phyloP scores from a whole-genome alignment of 129 eudicot species.

The Smallanthus sonchifolius region DNA sequence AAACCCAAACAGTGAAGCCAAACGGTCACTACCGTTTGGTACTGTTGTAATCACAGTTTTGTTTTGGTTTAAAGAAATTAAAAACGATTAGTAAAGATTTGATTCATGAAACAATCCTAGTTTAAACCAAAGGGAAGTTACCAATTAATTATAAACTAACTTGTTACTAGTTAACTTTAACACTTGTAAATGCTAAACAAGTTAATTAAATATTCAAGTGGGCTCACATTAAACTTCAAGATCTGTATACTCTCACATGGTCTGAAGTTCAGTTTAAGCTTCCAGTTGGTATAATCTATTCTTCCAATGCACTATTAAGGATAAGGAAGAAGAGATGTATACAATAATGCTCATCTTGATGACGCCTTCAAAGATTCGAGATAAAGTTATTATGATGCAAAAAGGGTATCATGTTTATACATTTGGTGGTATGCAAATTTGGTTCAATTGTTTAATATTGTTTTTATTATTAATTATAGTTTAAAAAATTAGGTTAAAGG shows the following conservation, averaged over 20 bases:
- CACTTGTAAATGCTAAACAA: neutral
- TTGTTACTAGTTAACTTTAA: neutral
- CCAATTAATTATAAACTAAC: neutral
- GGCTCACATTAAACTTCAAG: constrained; percentile 1
- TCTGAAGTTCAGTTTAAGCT: constrained; percentile 13
- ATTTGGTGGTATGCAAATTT: constrained; percentile 8
- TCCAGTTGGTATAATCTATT: constrained; percentile 19
- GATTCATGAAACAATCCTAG: neutral
- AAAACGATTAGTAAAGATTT: neutral
- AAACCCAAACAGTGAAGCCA: no score
- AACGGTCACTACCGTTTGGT: no score
- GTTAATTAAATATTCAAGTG: neutral
- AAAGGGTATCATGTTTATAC: constrained; percentile 16
- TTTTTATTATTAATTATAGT: neutral
- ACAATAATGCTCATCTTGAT: constrained; percentile 11
- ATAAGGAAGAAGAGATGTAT: constrained; percentile 25
- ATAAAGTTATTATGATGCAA: constrained; percentile 28
- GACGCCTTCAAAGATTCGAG: constrained; percentile 31
- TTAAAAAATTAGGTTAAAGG: neutral
- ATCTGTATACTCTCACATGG: constrained; percentile 12
- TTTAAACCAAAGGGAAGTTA: neutral
- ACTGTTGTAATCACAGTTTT: neutral
- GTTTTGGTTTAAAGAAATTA: neutral
- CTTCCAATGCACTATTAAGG: constrained; percentile 16
- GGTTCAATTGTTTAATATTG: neutral